A percentile compares a stretch with the other conserved stretches of the same genome.
Evolutionary conservation across 192 early-diverging fungal genomes (phyloP).

Genomic region (Backusella luteola): DNA sequence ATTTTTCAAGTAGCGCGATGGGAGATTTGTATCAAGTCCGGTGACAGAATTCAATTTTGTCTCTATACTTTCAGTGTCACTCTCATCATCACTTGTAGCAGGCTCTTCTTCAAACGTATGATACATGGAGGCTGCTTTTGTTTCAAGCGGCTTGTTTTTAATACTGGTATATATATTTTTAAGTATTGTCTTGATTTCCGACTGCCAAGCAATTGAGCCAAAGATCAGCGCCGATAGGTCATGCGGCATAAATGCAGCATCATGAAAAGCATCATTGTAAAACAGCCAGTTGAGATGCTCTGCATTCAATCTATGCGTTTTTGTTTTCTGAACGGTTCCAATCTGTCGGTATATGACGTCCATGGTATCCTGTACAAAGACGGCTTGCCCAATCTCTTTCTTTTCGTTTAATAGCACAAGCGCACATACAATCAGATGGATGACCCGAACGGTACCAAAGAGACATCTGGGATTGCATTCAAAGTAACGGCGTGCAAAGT

Average conservation of each 20-base stretch:
- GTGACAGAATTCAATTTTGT: neutral
- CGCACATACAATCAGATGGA: conserved; percentile 84
- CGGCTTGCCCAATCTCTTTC: conserved; percentile 70
- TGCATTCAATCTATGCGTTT: neutral
- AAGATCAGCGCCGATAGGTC: neutral
- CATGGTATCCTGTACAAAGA: conserved; percentile 73
- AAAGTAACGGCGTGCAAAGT: conserved; percentile 78
- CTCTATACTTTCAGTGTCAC: neutral
- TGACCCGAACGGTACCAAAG: conserved; percentile 51
- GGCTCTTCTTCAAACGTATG: neutral
- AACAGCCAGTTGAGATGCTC: neutral
- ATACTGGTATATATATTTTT: conserved; percentile 23
- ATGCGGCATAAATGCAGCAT: neutral
- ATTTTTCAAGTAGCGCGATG: conserved; percentile 12
- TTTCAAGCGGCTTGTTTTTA: neutral
- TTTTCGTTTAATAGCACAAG: conserved; percentile 83
- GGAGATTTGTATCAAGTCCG: conserved; percentile 1
- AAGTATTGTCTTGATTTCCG: conserved; percentile 16
- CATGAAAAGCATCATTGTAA: neutral
- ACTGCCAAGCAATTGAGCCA: conserved; percentile 12
- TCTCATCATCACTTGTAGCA: conserved; percentile 10
- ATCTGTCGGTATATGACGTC: conserved; percentile 36
- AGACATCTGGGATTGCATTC: conserved; percentile 74
- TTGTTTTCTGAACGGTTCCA: neutral
- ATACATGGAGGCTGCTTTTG: neutral